Base-by-base conservation (phyloP, 805 yeast species). In the Kazachstania psychrophila region DNA sequence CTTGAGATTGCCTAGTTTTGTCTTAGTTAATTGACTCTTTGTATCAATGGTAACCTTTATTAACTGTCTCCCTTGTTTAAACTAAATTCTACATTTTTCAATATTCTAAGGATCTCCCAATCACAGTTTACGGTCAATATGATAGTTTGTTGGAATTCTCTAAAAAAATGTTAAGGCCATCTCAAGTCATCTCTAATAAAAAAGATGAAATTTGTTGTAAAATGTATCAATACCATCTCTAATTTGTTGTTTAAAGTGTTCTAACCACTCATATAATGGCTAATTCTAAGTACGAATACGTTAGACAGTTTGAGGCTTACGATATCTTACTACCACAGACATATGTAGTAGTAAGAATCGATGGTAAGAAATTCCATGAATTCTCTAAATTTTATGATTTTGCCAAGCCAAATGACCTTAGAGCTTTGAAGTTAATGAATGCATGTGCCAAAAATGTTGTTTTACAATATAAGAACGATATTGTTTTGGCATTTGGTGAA, bases 291-390 rank as follows among this genome's bases (percentile, higher is more conserved):
- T 89, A 72, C 55, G 96, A 88, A 55, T 92, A 89, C 56, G 97
- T 88, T 30, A 78, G 75, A 48, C 61, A 63, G 37, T 92, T 85
- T 58, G 98, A 92, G 57, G 64, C 73, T 23, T 89, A 83, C 39
- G 75, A 75, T 46, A 61, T 62, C 22, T 67, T 92, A 4, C 68
- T 92, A 0, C 95, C 88, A 2, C 80, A 85, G 40, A 76, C 94
- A 0, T 79, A 78, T 58, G 77, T 92, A 7, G 79, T 92, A 8
- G 73, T 92, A 3, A 68, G 98, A 29, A 76, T 92, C 0, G 98
- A 92, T 52, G 98, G 98, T 1, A 73, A 92, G 45, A 94, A 95
- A 17, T 92, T 92, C 56, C 98, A 92, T 61, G 79, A 76, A 48
- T 80, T 92, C 48, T 77, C 94, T 2, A 70, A 70, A 25, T 61